These are phyloP conservation scores for Vaccinium corymbosum DNA, from an alignment of 148 eudicot species.

Conservation along the genomic window DNA sequence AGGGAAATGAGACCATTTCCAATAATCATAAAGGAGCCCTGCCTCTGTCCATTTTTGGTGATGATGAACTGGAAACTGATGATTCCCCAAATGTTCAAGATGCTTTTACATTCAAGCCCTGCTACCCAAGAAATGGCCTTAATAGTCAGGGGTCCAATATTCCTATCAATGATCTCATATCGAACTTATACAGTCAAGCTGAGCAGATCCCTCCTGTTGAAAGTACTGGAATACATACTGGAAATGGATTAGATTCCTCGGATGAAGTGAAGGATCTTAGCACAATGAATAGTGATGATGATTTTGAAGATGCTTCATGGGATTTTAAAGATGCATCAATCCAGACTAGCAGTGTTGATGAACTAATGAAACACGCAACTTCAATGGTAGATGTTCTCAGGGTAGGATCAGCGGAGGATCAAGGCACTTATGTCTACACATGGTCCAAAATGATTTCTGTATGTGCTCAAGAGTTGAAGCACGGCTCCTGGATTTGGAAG, in stretches of 20 bases:
- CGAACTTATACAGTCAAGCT: slow-evolving; percentile 64
- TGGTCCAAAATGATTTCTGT: slow-evolving; percentile 60
- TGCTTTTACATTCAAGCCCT: slow-evolving; percentile 29
- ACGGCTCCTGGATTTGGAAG: slow-evolving; percentile 65
- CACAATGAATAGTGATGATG: slow-evolving; percentile 32
- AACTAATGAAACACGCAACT: slow-evolving; percentile 50
- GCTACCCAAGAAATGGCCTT: slow-evolving; percentile 32
- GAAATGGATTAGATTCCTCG: slow-evolving; percentile 29
- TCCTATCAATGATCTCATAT: slow-evolving; percentile 62
- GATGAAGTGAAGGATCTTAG: slow-evolving; percentile 27
- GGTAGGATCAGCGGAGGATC: slow-evolving; percentile 53
- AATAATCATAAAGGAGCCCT: slow-evolving; percentile 42
- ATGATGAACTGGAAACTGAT: slow-evolving; percentile 43
- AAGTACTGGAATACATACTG: slow-evolving; percentile 22
- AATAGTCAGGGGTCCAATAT: slow-evolving; percentile 28
- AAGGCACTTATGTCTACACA: slow-evolving; percentile 38
- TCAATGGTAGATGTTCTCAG: slow-evolving; percentile 42
- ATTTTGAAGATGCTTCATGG: slow-evolving; percentile 57
- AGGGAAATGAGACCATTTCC: slow-evolving; percentile 40
- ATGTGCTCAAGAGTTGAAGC: slow-evolving; percentile 65
- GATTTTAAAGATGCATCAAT: slow-evolving; percentile 53
- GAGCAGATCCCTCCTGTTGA: slow-evolving; percentile 32
- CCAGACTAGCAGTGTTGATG: slow-evolving; percentile 25
- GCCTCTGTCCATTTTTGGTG: slow-evolving; percentile 65
- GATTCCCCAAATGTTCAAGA: slow-evolving; percentile 31